Base-by-base conservation (phyloP, 164 flowering plant species). In the Kingdonia uniflora region DNA sequence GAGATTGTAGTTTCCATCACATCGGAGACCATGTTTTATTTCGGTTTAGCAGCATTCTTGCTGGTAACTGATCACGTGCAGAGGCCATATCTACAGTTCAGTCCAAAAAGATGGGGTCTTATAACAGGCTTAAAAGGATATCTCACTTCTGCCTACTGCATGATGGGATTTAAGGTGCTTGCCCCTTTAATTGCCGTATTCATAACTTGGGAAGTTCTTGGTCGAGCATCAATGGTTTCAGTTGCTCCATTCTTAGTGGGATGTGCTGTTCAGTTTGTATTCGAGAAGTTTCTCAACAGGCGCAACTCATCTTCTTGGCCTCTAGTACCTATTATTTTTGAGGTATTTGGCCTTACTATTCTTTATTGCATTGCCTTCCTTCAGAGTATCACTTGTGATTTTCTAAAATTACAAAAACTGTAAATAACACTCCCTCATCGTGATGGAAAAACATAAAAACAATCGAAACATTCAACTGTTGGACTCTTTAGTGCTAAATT, bases 111-210 rank as follows among this genome's bases (percentile, higher is more conserved):
- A 43, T 90, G 95, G 95, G 68, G 91, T 48, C 91, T 90, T 48
- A 90, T 90, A 20, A 82, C 91, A 0, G 94, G 95, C n/a, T 84
- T 90, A 16, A 79, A 65, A 49, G 97, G 97, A 60, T 84, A 84
- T 74, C n/a, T 81, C 49, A 26, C 65, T 23, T 71, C 91, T 47
- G 69, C 84, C 20, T 82, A 80, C 71, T 66, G 81, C 53, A 63
- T 72, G 14, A 79, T 72, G 87, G 92, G 88, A 41, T 65, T 86
- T 16, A 86, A 86, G 72, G 74, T 84, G 15, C 14, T 79, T 35
- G 80, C 74, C n/a, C 95, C 97, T 10, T 52, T 84, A 2, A 58
- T 82, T 15, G 80, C 70, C 49, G 76, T 72, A 33, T 82, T 67
- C 70, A 79, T 77, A 37, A 76, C 82, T 33, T 86, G 86, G 94